A percentile compares a stretch with the other conserved stretches of the same genome.
phyloP scores from a whole-genome alignment of 352 stramenopile species.

The Pythium phragmiticola region DNA sequence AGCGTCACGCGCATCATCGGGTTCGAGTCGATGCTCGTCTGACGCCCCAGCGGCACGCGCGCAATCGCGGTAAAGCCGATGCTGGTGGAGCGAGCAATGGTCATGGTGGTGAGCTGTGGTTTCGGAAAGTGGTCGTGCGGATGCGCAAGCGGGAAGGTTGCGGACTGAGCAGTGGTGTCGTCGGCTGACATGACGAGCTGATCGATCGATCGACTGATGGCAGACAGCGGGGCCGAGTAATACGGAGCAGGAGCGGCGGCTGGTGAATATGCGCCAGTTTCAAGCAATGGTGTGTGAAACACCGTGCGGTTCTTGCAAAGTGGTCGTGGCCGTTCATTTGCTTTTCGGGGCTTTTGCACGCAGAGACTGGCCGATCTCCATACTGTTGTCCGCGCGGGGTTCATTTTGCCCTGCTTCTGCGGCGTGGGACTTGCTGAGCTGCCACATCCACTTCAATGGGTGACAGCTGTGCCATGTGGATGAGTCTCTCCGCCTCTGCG shows the following conservation, averaged over 20 bases:
- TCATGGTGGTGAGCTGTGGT: constrained; percentile 26
- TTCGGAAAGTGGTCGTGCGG: constrained; percentile 11
- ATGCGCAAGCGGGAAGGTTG: constrained; percentile 8
- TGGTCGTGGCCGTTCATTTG: background rate
- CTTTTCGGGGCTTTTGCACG: background rate
- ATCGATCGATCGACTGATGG: background rate
- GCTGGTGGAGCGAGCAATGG: constrained; percentile 18
- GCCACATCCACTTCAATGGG: constrained; percentile 4
- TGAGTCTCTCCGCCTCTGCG: constrained; percentile 1
- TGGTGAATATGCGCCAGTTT: background rate
- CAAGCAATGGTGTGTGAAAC: background rate
- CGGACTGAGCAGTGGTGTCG: constrained; percentile 11
- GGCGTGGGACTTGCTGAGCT: background rate
- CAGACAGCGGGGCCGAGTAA: background rate
- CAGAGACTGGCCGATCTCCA: constrained; percentile 2
- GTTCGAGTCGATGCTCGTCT: constrained; percentile 22
- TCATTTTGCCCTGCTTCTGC: background rate
- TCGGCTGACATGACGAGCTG: constrained; percentile 4
- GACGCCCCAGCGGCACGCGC: constrained; percentile 14
- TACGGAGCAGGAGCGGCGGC: no score
- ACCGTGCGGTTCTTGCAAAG: constrained; percentile 8
- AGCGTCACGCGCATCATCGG: constrained; percentile 30
- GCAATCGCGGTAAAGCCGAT: background rate
- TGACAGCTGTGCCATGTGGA: constrained; percentile 14
- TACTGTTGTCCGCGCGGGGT: background rate